These are phyloP conservation scores for Apophysomyces sp. DNA, from an alignment of 371 early-diverging fungal genomes.

Conservation along the genomic window DNA sequence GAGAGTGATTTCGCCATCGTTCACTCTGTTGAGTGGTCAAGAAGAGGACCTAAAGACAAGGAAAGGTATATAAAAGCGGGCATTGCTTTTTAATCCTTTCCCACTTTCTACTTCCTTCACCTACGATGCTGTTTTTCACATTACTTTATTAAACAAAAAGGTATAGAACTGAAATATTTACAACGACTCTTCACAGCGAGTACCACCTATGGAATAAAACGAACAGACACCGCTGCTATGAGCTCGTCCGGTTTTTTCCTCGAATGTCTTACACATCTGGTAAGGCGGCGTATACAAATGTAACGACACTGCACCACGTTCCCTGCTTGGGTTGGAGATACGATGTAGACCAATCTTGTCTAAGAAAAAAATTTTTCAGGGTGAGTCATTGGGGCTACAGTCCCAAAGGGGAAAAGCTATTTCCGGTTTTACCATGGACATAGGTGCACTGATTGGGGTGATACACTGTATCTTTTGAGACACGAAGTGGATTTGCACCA, in stretches of 20 bases:
- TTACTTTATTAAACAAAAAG: neutral
- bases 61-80: neutral
- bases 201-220: conserved; percentile 67
- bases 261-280: conserved; percentile 82
- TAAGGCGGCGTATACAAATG: conserved; percentile 94
- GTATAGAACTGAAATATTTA: neutral
- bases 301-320: conserved; percentile 76
- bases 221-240: conserved; percentile 68
- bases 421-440: conserved; percentile 69
- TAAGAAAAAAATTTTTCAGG: conserved; percentile 9
- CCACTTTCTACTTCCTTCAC: neutral
- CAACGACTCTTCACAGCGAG: conserved; percentile 18
- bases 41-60: conserved; percentile 1
- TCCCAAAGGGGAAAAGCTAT: conserved; percentile 7
- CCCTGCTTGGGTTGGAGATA: conserved; percentile 70
- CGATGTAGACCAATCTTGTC: conserved; percentile 89
- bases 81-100: neutral
- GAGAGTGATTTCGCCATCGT: conserved; percentile 24
- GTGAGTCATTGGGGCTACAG: conserved; percentile 1
- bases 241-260: conserved; percentile 71
- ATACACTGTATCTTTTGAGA: conserved; percentile 41
- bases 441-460: conserved; percentile 77
- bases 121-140: neutral
- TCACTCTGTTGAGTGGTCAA: conserved; percentile 16
- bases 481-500: conserved; percentile 18